These are phyloP conservation scores for Diatrype stigma DNA, from an alignment of 2,329 filamentous ascomycete genomes.

Conservation along the genomic window DNA sequence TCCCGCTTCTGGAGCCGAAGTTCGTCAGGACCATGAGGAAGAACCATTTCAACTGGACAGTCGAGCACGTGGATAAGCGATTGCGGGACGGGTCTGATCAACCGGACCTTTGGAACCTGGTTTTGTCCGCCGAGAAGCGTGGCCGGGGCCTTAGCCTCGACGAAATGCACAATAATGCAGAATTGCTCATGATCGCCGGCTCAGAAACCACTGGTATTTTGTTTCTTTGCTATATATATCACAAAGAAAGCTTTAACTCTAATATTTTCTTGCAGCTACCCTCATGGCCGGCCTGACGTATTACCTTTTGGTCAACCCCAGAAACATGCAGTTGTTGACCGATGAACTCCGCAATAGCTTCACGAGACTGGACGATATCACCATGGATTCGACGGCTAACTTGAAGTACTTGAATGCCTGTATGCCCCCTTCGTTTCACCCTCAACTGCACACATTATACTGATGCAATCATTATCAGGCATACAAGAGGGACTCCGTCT, in stretches of 20 bases:
- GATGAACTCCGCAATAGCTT: conserved; percentile 26
- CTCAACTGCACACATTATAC: no score
- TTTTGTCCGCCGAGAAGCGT: conserved; percentile 1
- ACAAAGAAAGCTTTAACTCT: no score
- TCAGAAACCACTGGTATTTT: conserved; percentile 15
- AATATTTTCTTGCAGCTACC: no score
- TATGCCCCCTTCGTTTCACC: no score
- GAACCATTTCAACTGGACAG: conserved; percentile 15
- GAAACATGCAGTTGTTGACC: conserved; percentile 18
- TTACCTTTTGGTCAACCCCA: conserved; percentile 21
- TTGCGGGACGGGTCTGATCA: conserved; percentile 19
- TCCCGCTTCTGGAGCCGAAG: conserved; percentile 18
- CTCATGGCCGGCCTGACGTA: conserved; percentile 24
- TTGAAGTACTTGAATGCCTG: conserved; percentile 21
- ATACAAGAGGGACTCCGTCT: conserved; percentile 11
- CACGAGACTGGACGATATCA: conserved; percentile 20
- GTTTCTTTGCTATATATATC: no score
- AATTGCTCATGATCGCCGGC: conserved; percentile 17
- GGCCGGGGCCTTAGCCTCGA: not conserved
- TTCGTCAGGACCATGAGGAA: conserved; percentile 15
- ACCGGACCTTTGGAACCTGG: conserved; percentile 23
- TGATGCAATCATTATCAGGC: no score
- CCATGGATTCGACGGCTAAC: conserved; percentile 8
- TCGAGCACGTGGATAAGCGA: conserved; percentile 25
- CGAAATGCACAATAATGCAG: conserved; percentile 15